Evolutionary conservation across 108 stramenopile genomes (phyloP).

Genomic region (Mediolabrus comicus): DNA sequence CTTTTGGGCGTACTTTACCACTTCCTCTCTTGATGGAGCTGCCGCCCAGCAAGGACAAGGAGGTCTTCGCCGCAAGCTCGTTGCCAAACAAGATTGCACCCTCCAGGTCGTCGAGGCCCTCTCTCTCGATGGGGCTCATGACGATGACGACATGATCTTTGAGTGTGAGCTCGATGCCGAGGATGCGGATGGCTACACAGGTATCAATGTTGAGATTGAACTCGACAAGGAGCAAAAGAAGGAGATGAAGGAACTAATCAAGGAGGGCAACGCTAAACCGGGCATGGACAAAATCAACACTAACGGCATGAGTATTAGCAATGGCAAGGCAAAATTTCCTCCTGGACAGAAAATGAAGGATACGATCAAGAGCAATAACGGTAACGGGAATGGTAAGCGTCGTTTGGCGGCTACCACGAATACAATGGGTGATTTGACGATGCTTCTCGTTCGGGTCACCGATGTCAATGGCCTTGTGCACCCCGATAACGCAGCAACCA

Average conservation of each 20-base stretch:
- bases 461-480: not conserved
- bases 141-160: not conserved
- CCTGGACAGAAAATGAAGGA: no score
- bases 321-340: no score
- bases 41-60: not conserved
- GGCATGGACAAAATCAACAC: not conserved
- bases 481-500: not conserved
- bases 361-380: no score
- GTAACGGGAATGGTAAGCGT: not conserved
- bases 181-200: not conserved
- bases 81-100: not conserved
- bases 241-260: not conserved
- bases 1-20: not conserved
- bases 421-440: not conserved
- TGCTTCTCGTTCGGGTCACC: not conserved
- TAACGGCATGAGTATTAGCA: not conserved
- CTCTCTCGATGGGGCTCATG: not conserved
- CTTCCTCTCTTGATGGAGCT: no score
- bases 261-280: not conserved
- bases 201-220: not conserved
- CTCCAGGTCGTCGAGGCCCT: not conserved
- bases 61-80: not conserved
- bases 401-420: no score
- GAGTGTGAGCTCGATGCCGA: not conserved
- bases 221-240: not conserved